Percentiles rank a stretch among this genome's conserved stretches.
These are phyloP conservation scores for Podaxis sp. DNA, from an alignment of 768 basidiomycete species.

Conservation along the genomic window DNA sequence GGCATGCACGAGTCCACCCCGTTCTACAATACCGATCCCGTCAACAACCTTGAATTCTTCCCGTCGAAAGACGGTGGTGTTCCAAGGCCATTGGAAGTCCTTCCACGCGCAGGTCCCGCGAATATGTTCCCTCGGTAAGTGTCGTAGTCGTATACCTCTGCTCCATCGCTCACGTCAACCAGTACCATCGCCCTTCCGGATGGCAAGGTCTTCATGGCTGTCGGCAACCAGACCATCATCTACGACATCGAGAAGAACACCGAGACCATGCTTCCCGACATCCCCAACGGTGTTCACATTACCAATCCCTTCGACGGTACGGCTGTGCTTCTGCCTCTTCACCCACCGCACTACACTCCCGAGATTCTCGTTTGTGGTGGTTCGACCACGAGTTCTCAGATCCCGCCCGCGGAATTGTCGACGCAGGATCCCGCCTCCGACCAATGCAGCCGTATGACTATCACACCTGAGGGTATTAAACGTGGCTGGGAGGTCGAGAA, in stretches of 20 bases:
- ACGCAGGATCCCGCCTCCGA: slow-evolving; percentile 37
- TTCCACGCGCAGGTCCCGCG: slow-evolving; percentile 22
- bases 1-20: slow-evolving; percentile 30
- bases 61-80: slow-evolving; percentile 35
- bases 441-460: slow-evolving; percentile 38
- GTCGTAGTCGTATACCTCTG: not conserved
- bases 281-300: slow-evolving; percentile 40
- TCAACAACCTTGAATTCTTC: slow-evolving; percentile 38
- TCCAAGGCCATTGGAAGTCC: slow-evolving; percentile 22
- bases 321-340: slow-evolving; percentile 31
- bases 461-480: slow-evolving; percentile 37
- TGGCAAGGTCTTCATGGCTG: slow-evolving; percentile 36
- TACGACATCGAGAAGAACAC: not conserved
- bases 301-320: slow-evolving; percentile 36
- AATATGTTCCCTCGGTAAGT: slow-evolving; percentile 25
- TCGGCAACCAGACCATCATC: slow-evolving; percentile 33
- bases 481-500: slow-evolving; percentile 41
- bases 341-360: slow-evolving; percentile 35
- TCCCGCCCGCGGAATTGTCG: slow-evolving; percentile 24
- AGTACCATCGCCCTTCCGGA: slow-evolving; percentile 34
- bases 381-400: slow-evolving; percentile 26
- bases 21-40: slow-evolving; percentile 62
- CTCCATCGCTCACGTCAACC: not conserved
- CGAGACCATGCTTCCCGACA: slow-evolving; percentile 26
- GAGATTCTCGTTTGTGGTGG: slow-evolving; percentile 47